Evolutionary conservation across 106 monocot species (phyloP).

Genomic region (Apostasia shenzhenica): DNA sequence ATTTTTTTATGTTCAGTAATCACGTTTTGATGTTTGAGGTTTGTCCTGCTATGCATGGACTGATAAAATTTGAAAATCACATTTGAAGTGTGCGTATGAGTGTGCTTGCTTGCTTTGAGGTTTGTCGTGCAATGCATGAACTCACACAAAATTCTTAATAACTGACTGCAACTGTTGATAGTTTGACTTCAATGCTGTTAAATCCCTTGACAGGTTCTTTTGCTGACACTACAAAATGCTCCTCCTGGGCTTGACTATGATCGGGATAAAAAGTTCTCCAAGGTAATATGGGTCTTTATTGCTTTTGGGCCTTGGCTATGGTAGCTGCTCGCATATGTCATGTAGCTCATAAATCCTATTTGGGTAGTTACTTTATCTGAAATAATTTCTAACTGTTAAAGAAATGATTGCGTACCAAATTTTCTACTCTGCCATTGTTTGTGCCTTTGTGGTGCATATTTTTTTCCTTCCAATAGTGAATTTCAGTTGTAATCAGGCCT

Average conservation of each 20-base stretch:
- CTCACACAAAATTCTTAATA: no score
- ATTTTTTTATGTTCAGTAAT: no score
- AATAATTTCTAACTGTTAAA: no score
- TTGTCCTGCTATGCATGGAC: no score
- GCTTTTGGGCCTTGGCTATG: slow-evolving; percentile 2
- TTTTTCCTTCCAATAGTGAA: slow-evolving; percentile 50
- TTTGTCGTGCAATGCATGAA: no score
- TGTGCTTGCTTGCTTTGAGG: no score
- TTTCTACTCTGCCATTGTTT: background rate
- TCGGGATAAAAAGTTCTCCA: slow-evolving; percentile 53
- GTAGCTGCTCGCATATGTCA: background rate
- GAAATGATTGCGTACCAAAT: no score
- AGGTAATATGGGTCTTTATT: slow-evolving; percentile 30
- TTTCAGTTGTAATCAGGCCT: slow-evolving; percentile 85
- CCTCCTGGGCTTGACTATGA: slow-evolving; percentile 60
- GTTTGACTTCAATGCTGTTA: background rate
- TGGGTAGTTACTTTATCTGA: no score
- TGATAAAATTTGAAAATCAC: no score
- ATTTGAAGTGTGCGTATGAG: no score
- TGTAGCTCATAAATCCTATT: background rate
- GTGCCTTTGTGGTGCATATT: background rate
- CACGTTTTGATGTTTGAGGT: no score
- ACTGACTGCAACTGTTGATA: background rate
- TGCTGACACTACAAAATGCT: slow-evolving; percentile 66
- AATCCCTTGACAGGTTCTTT: slow-evolving; percentile 25